Conservation (phyloP, 129 eudicot genomes). For the Chrysanthemum makinoi region DNA sequence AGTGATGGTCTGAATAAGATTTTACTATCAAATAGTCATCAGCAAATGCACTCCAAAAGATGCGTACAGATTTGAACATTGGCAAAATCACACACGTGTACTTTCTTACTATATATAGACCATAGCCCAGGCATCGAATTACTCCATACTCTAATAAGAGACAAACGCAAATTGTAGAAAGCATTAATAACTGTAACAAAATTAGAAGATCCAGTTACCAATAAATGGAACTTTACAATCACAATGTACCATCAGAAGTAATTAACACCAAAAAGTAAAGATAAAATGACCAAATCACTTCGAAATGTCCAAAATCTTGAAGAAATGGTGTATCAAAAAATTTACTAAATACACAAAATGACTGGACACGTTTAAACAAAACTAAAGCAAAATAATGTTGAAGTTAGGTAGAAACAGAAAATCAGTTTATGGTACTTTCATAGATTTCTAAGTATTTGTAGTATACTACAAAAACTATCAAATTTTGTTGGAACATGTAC, state of each 20-base stretch:
- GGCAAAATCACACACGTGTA: slow-evolving; percentile 3
- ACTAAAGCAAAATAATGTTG: not conserved
- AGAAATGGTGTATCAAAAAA: no score
- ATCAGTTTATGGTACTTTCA: not conserved
- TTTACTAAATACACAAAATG: not conserved
- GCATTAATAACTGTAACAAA: not conserved
- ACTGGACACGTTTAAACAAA: no score
- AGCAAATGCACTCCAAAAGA: not conserved
- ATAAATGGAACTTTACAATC: not conserved
- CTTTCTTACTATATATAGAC: slow-evolving; percentile 19
- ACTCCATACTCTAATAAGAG: not conserved
- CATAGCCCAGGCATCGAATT: not conserved
- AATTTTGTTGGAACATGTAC: no score
- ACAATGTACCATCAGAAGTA: not conserved
- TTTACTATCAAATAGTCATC: no score
- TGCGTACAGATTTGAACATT: not conserved
- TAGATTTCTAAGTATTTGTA: not conserved
- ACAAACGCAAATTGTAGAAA: no score
- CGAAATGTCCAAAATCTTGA: no score
- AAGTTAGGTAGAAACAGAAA: slow-evolving; percentile 9
- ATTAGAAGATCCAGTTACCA: not conserved
- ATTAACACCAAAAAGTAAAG: no score
- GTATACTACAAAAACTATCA: no score
- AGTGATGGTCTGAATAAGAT: no score
- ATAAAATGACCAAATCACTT: no score